A percentile compares a stretch with the other conserved stretches of the same genome.
Evolutionary conservation across 192 early-diverging fungal genomes (phyloP).

Genomic region (Gryganskiella cystojenkinii): DNA sequence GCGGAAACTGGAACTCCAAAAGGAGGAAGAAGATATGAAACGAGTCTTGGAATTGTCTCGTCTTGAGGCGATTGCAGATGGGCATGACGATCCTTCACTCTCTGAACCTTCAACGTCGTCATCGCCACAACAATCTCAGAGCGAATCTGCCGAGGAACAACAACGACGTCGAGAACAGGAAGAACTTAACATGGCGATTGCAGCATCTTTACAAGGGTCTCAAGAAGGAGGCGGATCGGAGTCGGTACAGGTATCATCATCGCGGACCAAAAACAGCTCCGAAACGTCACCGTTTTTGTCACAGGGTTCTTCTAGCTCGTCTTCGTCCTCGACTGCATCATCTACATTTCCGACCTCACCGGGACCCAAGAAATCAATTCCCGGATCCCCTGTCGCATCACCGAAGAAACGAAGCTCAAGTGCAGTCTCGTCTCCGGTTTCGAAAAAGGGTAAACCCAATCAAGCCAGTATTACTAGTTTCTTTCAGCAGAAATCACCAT

Average conservation of each 20-base stretch:
- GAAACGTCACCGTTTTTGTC: background rate
- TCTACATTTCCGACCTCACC: background rate
- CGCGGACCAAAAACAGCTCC: background rate
- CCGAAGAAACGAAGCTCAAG: conserved; percentile 15
- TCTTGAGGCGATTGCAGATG: conserved; percentile 34
- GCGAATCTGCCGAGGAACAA: background rate
- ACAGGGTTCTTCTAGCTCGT: background rate
- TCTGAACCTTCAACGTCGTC: background rate
- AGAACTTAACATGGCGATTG: conserved; percentile 35
- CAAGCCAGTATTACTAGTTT: conserved; percentile 48
- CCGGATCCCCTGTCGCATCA: background rate
- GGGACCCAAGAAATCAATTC: background rate
- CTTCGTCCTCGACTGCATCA: background rate
- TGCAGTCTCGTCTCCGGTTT: background rate
- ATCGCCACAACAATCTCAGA: background rate
- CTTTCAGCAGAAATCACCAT: conserved; percentile 16
- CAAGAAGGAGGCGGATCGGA: background rate
- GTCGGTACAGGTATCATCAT: background rate
- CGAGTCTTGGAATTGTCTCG: conserved; percentile 38
- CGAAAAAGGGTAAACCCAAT: conserved; percentile 16
- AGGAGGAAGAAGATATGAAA: conserved; percentile 53
- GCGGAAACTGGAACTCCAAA: conserved; percentile 17
- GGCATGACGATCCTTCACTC: conserved; percentile 9
- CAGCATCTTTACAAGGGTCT: conserved; percentile 17
- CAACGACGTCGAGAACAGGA: conserved; percentile 4